Conservation (phyloP, 1,284 basidiomycete species). For the Amylostereum chailletii region DNA sequence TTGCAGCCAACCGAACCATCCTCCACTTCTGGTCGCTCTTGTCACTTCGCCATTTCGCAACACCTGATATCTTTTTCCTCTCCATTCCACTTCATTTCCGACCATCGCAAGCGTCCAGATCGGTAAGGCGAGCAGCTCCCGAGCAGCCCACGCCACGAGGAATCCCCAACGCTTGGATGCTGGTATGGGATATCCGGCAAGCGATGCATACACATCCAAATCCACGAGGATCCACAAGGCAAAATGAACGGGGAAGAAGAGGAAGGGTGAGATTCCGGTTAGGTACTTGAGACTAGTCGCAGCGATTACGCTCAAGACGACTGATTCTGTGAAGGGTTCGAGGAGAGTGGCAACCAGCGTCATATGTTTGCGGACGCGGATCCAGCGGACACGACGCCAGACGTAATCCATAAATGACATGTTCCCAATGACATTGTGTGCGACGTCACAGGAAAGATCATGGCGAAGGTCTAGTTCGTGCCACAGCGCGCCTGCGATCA, state of each 20-base stretch:
- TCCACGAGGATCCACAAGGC: constrained; percentile 58
- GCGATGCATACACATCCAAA: constrained; percentile 63
- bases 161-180: constrained; percentile 47
- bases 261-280: constrained; percentile 37
- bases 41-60: constrained; percentile 56
- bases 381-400: constrained; percentile 84
- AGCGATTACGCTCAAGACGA: constrained; percentile 62
- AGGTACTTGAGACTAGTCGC: constrained; percentile 49
- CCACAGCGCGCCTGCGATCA: constrained; percentile 87
- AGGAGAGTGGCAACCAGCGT: constrained; percentile 73
- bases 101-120: constrained; percentile 78
- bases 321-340: constrained; percentile 85
- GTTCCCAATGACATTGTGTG: constrained; percentile 79
- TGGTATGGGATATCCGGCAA: constrained; percentile 62
- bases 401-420: constrained; percentile 80
- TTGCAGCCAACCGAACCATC: constrained; percentile 11
- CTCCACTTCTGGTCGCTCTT: constrained; percentile 7
- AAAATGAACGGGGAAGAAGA: constrained; percentile 52
- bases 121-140: constrained; percentile 78
- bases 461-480: constrained; percentile 84
- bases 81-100: constrained; percentile 78
- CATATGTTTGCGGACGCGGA: constrained; percentile 91
- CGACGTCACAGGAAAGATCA: constrained; percentile 82
- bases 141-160: constrained; percentile 64
- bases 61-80: constrained; percentile 63